phyloP scores from a whole-genome alignment of 176 grass and related monocot species.

The Aegilops tauschii region DNA sequence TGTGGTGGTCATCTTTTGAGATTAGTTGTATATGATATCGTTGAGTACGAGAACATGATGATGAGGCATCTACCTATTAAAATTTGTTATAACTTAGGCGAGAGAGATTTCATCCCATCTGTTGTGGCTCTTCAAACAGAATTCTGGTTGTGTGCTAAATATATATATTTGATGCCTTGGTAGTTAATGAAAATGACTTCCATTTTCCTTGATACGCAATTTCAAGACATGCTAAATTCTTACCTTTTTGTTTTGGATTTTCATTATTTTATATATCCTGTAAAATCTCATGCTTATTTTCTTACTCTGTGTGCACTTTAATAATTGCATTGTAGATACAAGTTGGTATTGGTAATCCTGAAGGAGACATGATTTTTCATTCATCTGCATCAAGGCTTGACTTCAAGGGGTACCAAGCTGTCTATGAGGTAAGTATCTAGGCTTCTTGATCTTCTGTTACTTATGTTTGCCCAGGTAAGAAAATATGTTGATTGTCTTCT shows the following conservation, averaged over 20 bases:
- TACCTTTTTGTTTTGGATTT: constrained; percentile 3
- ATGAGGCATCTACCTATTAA: neutral
- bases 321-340: constrained; percentile 62
- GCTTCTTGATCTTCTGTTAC: constrained; percentile 4
- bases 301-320: neutral
- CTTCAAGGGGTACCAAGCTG: constrained; percentile 75
- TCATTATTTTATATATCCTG: neutral
- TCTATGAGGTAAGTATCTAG: constrained; percentile 60
- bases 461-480: constrained; percentile 16
- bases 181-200: neutral
- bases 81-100: neutral
- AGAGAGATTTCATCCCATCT: neutral
- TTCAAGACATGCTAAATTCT: constrained; percentile 10
- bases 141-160: neutral
- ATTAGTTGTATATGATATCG: neutral
- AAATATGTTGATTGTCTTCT: constrained; percentile 4
- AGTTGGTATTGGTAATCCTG: constrained; percentile 70
- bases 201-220: neutral
- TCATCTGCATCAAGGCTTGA: constrained; percentile 64
- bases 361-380: constrained; percentile 61
- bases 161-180: neutral
- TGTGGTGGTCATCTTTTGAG: neutral
- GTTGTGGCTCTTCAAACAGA: neutral
- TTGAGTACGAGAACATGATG: neutral
- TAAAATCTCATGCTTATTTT: constrained; percentile 22